Percentiles rank a stretch among this genome's conserved stretches.
These are phyloP conservation scores for Pyricularia sp. DNA, from an alignment of 2,329 filamentous ascomycete genomes.

Conservation along the genomic window DNA sequence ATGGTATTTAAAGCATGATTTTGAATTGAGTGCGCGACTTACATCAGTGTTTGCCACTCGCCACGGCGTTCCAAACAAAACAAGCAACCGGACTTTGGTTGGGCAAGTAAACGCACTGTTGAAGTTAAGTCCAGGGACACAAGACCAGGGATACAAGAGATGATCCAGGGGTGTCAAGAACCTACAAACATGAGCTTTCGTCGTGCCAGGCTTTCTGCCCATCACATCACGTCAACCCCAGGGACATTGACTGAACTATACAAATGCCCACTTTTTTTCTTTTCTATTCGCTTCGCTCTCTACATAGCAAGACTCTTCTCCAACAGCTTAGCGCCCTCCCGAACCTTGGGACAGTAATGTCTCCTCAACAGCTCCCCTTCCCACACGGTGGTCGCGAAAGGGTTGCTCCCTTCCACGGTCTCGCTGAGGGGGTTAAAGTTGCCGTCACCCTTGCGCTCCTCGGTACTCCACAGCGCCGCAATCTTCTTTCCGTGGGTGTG, in stretches of 20 bases:
- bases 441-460: slow-evolving; percentile 87
- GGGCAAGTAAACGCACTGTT: neutral
- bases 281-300: neutral
- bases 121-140: neutral
- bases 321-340: slow-evolving; percentile 61
- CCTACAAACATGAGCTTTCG: neutral
- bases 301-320: slow-evolving; percentile 51
- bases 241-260: neutral
- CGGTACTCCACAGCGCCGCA: slow-evolving; percentile 82
- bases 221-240: neutral
- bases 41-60: neutral
- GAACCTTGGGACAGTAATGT: slow-evolving; percentile 81
- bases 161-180: neutral
- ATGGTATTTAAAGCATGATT: neutral
- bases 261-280: neutral
- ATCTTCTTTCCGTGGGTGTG: slow-evolving; percentile 78
- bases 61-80: neutral
- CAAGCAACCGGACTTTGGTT: neutral
- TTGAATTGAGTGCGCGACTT: neutral
- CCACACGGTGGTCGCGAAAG: slow-evolving; percentile 85
- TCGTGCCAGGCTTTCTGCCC: neutral
- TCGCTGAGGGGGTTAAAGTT: slow-evolving; percentile 65
- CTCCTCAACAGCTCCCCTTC: slow-evolving; percentile 78
- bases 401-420: slow-evolving; percentile 79
- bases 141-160: neutral